These are phyloP conservation scores for Pulveroboletus frians DNA, from an alignment of 768 basidiomycete species.

Conservation along the genomic window DNA sequence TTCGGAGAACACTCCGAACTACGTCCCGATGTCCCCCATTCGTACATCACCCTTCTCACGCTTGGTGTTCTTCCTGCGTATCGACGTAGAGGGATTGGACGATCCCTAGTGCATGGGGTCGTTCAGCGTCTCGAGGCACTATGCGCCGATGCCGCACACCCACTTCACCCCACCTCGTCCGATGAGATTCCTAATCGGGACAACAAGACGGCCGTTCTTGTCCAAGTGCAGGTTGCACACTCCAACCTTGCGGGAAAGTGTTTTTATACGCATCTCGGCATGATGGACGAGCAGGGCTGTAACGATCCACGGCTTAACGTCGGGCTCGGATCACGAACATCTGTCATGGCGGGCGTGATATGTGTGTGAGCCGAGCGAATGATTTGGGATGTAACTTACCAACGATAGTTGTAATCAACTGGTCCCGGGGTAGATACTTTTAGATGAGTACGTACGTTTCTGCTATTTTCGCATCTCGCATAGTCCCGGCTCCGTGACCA, in stretches of 20 bases:
- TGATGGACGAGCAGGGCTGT: constrained; percentile 19
- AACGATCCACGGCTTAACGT: constrained; percentile 8
- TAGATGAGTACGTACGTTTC: not conserved
- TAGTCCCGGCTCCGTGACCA: not conserved
- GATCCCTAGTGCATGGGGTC: constrained; percentile 25
- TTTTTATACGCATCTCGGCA: constrained; percentile 28
- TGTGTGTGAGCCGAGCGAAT: constrained; percentile 9
- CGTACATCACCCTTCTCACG: constrained; percentile 26
- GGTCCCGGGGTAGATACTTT: not conserved
- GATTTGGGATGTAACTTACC: not conserved
- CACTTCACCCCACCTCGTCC: not conserved
- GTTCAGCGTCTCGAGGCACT: constrained; percentile 23
- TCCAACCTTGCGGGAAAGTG: constrained; percentile 22
- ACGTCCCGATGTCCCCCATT: constrained; percentile 8
- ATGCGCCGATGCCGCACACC: not conserved
- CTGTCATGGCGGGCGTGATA: constrained; percentile 25
- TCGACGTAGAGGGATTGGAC: constrained; percentile 27
- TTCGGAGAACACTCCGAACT: not conserved
- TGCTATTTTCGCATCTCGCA: too few species aligned
- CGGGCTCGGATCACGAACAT: constrained; percentile 18
- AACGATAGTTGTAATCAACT: not conserved
- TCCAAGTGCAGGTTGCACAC: constrained; percentile 26
- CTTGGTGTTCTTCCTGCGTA: constrained; percentile 27
- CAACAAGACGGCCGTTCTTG: constrained; percentile 16
- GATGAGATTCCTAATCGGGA: not conserved